A percentile compares a stretch with the other conserved stretches of the same genome.
Conservation (phyloP, 164 flowering plant species). For the Cinnamomum chago region DNA sequence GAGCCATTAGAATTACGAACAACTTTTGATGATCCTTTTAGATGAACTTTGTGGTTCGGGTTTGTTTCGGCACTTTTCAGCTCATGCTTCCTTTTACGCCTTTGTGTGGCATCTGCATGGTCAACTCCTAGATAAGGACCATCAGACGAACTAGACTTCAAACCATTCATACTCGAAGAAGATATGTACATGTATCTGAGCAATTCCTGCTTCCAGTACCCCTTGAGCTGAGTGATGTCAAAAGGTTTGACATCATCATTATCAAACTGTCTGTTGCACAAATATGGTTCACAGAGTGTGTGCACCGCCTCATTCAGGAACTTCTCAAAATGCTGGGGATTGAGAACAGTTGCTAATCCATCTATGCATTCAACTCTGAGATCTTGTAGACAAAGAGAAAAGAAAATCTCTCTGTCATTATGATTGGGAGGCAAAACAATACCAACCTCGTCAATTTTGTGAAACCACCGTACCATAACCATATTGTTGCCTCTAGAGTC, state of each 20-base stretch:
- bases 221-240: slow-evolving; percentile 66
- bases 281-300: slow-evolving; percentile 42
- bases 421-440: slow-evolving; percentile 58
- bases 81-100: slow-evolving; percentile 42
- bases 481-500: slow-evolving; percentile 71
- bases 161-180: slow-evolving; percentile 13
- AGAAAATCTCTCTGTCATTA: slow-evolving; percentile 94
- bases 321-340: slow-evolving; percentile 69
- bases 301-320: slow-evolving; percentile 35
- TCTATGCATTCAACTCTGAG: slow-evolving; percentile 92
- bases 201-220: slow-evolving; percentile 76
- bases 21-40: slow-evolving; percentile 8
- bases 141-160: slow-evolving; percentile 10
- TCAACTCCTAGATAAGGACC: slow-evolving; percentile 16
- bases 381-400: slow-evolving; percentile 94
- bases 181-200: slow-evolving; percentile 33
- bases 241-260: slow-evolving; percentile 60
- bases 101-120: slow-evolving; percentile 8
- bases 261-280: slow-evolving; percentile 63
- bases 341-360: slow-evolving; percentile 81
- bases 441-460: slow-evolving; percentile 93
- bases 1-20: slow-evolving; percentile 8
- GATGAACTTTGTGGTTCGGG: slow-evolving; percentile 6
- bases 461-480: slow-evolving; percentile 97
- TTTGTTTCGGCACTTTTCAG: slow-evolving; percentile 20